A percentile compares a stretch with the other conserved stretches of the same genome.
Conservation (phyloP, 2,329 filamentous ascomycete genomes). For the Fusarium praegraminearum region DNA sequence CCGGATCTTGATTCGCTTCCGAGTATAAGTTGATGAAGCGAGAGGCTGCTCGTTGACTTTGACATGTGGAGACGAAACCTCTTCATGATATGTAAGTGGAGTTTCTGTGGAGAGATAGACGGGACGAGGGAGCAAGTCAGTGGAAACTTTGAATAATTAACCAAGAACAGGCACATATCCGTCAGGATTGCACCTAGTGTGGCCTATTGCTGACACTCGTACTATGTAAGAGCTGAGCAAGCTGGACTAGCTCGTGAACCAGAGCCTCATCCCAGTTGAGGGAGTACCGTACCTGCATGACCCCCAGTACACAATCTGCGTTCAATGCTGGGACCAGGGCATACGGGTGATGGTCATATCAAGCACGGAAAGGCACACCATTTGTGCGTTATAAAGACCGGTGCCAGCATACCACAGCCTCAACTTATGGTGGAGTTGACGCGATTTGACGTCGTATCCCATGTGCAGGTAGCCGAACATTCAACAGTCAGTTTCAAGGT, state of each 20-base stretch:
- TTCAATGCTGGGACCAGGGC: constrained; percentile 39
- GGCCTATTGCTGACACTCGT: background rate
- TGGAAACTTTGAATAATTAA: background rate
- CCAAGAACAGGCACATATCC: background rate
- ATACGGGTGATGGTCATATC: constrained; percentile 36
- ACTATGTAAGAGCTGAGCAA: background rate
- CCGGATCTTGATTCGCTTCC: background rate
- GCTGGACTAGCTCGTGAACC: background rate
- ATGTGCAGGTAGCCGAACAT: constrained; percentile 7
- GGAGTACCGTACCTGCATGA: constrained; percentile 42
- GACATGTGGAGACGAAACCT: constrained; percentile 5
- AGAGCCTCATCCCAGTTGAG: constrained; percentile 11
- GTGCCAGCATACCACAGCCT: constrained; percentile 8
- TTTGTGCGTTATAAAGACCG: constrained; percentile 36
- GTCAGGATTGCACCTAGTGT: background rate
- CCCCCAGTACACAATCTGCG: constrained; percentile 8
- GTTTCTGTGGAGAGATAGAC: constrained; percentile 4
- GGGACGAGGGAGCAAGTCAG: constrained; percentile 1
- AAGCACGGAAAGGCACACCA: constrained; percentile 40
- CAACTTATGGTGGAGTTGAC: constrained; percentile 7
- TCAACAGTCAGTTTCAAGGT: constrained; percentile 7
- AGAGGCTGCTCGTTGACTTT: constrained; percentile 7
- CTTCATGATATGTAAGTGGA: constrained; percentile 8
- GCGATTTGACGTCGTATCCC: background rate
- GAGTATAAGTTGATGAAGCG: background rate